These are phyloP conservation scores for Colletotrichum kahawae DNA, from an alignment of 2,329 filamentous ascomycete species.

Conservation along the genomic window DNA sequence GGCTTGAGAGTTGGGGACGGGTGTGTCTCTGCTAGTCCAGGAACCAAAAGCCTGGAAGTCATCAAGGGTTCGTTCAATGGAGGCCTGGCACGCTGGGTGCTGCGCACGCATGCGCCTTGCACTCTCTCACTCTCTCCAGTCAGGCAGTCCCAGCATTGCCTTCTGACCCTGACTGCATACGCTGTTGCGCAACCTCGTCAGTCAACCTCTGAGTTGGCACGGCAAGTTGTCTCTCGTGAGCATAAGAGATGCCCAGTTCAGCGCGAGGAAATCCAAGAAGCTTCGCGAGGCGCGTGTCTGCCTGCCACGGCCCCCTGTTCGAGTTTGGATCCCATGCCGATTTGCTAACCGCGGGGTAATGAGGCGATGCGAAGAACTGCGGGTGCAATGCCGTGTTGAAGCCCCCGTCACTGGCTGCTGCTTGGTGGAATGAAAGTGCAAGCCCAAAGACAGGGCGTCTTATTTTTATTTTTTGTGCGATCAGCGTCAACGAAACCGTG, in stretches of 20 bases:
- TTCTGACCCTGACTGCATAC: conserved; percentile 19
- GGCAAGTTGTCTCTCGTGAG: conserved; percentile 11
- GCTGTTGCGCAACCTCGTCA: neutral
- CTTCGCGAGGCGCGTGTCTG: conserved; percentile 2
- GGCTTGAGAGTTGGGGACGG: neutral
- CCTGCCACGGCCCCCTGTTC: neutral
- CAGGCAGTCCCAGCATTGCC: neutral
- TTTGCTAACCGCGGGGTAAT: conserved; percentile 5
- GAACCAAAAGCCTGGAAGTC: neutral
- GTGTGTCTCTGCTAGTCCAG: conserved; percentile 11
- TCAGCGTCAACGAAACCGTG: neutral
- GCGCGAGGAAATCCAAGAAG: neutral
- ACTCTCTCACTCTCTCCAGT: neutral
- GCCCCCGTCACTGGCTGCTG: neutral
- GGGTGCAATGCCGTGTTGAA: conserved; percentile 1
- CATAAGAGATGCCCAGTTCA: neutral
- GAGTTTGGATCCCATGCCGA: conserved; percentile 8
- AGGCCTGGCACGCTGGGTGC: neutral
- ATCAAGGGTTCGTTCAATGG: neutral
- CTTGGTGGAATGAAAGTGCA: neutral
- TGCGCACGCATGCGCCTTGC: neutral
- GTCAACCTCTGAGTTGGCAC: conserved; percentile 15
- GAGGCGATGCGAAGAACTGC: conserved; percentile 1
- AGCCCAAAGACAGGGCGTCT: neutral
- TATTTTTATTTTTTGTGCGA: neutral